Conservation (phyloP, 2,329 filamentous ascomycete genomes). For the Geosmithia morbida region DNA sequence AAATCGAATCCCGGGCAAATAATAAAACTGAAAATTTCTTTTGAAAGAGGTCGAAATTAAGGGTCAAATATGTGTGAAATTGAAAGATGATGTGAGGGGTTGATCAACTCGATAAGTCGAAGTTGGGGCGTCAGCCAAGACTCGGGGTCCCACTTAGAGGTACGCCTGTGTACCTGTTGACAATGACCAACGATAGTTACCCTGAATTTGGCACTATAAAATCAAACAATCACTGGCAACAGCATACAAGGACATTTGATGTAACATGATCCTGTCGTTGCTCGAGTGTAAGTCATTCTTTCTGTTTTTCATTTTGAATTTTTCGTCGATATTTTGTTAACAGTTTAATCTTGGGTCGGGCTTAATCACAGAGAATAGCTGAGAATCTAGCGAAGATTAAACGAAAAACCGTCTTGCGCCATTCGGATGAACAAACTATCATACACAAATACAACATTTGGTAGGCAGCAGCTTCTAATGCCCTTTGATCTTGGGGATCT, state of each 20-base stretch:
- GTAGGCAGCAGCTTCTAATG: constrained; percentile 6
- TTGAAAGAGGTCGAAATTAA: too few species aligned
- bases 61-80: too few species aligned
- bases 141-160: neutral
- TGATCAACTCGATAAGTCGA: too few species aligned
- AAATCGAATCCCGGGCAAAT: neutral
- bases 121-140: neutral
- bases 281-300: neutral
- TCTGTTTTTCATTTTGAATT: neutral
- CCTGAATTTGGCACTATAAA: neutral
- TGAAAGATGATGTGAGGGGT: too few species aligned
- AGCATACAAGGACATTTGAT: neutral
- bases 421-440: neutral
- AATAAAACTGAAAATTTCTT: neutral
- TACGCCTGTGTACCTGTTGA: neutral
- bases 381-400: neutral
- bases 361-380: neutral
- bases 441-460: neutral
- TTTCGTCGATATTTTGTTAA: too few species aligned
- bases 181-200: neutral
- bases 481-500: constrained; percentile 31
- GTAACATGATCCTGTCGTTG: neutral
- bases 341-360: neutral
- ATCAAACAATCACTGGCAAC: too few species aligned
- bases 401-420: neutral